A percentile compares a stretch with the other conserved stretches of the same genome.
Evolutionary conservation across 1,284 basidiomycete genomes (phyloP).

Genomic region (Porogramme epimiltina): DNA sequence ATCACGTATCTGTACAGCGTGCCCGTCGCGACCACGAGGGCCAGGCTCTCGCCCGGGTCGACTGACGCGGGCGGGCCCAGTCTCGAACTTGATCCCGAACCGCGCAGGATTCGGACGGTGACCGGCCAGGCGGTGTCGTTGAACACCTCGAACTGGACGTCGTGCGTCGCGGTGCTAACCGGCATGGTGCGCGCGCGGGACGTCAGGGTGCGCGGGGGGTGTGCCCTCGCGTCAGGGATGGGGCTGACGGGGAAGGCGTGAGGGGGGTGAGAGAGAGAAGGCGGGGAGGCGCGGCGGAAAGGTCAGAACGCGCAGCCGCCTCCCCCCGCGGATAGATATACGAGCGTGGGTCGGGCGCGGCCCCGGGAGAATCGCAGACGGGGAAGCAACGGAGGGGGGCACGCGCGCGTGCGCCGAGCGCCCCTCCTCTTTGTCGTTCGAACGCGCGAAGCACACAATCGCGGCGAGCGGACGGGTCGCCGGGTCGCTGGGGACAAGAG

Average conservation of each 20-base stretch:
- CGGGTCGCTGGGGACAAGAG: conserved; percentile 11
- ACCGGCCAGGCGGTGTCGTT: conserved; percentile 44
- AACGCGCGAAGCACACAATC: not conserved
- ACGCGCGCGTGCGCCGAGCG: not conserved
- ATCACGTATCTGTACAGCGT: conserved; percentile 31
- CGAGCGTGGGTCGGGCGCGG: not conserved
- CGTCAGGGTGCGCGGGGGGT: not conserved
- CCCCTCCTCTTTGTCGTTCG: not conserved
- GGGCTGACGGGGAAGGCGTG: not conserved
- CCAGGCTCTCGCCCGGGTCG: conserved; percentile 24
- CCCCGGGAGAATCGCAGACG: conserved; percentile 1
- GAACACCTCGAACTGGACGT: conserved; percentile 50
- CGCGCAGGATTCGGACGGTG: conserved; percentile 36
- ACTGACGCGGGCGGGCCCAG: conserved; percentile 26
- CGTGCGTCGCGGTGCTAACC: conserved; percentile 50
- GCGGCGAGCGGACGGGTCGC: not conserved
- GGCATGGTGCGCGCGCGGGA: conserved; percentile 26
- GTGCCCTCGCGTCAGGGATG: not conserved
- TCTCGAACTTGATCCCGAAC: conserved; percentile 22
- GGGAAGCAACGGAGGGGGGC: not conserved
- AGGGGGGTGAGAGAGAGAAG: not conserved
- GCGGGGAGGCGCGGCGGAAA: not conserved
- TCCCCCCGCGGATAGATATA: not conserved
- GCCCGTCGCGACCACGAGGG: conserved; percentile 33
- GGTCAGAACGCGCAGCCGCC: not conserved